Evolutionary conservation across 1,284 basidiomycete genomes (phyloP).

Genomic region (Grifola frondosa): DNA sequence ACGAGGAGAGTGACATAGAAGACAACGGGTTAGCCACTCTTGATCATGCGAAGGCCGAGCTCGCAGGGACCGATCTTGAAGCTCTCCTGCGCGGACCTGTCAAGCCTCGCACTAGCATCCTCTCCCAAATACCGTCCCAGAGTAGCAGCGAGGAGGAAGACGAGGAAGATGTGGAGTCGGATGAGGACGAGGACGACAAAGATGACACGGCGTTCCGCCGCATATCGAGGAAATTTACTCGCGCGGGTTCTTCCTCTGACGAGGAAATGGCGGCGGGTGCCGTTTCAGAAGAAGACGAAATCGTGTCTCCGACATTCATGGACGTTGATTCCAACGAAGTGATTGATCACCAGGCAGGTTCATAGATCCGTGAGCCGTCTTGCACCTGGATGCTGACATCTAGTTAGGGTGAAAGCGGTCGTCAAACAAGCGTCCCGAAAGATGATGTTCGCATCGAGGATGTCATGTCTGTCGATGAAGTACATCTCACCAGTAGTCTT

Average conservation of each 20-base stretch:
- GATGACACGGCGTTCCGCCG: constrained; percentile 25
- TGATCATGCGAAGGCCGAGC: not conserved
- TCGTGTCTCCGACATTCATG: constrained; percentile 20
- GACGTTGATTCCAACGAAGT: constrained; percentile 18
- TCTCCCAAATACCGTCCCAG: constrained; percentile 24
- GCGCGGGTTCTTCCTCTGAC: constrained; percentile 23
- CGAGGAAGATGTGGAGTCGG: constrained; percentile 16
- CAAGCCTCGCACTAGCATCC: constrained; percentile 17
- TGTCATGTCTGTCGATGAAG: too few species aligned
- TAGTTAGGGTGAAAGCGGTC: too few species aligned
- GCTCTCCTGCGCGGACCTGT: constrained; percentile 27
- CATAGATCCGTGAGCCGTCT: too few species aligned
- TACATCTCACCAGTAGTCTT: too few species aligned
- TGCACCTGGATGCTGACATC: too few species aligned
- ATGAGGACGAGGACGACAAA: constrained; percentile 23
- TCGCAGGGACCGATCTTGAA: constrained; percentile 18
- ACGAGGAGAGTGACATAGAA: constrained; percentile 18
- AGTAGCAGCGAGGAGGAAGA: constrained; percentile 18
- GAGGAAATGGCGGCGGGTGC: constrained; percentile 23
- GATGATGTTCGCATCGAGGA: too few species aligned
- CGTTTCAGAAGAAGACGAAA: constrained; percentile 11
- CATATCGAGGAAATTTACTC: constrained; percentile 21
- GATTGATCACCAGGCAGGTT: constrained; percentile 16
- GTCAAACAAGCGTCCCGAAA: too few species aligned
- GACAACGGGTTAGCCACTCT: constrained; percentile 1